These are phyloP conservation scores for Skeletonema potamos DNA, from an alignment of 108 stramenopile species.

Conservation along the genomic window DNA sequence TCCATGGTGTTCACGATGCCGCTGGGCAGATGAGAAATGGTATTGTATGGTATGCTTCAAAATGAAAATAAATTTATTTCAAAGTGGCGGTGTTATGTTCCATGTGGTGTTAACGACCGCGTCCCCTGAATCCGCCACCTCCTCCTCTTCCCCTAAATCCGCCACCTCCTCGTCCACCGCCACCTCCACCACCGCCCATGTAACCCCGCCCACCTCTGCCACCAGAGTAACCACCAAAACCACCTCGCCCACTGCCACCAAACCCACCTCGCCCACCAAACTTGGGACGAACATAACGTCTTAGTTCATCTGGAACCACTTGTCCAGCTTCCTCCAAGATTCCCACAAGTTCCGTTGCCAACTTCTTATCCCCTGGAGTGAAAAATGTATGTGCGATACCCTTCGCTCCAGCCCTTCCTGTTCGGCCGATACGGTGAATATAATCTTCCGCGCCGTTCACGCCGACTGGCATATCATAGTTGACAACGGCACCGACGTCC, in stretches of 20 bases:
- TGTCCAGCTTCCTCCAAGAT: conserved; percentile 83
- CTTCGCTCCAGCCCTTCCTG: conserved; percentile 94
- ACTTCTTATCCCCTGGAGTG: conserved; percentile 79
- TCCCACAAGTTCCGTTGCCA: conserved; percentile 81
- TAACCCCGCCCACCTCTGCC: conserved; percentile 67
- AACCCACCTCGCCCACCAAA: conserved; percentile 61
- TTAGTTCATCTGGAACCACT: conserved; percentile 76
- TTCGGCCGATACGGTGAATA: conserved; percentile 93
- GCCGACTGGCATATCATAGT: conserved; percentile 95
- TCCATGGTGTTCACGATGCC: not conserved
- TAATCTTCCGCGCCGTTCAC: conserved; percentile 91
- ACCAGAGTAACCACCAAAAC: conserved; percentile 48
- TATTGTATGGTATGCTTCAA: no score
- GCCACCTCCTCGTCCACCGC: conserved; percentile 46
- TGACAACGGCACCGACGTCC: conserved; percentile 96
- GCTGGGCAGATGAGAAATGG: not conserved
- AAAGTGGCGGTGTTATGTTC: no score
- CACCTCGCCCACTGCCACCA: conserved; percentile 50
- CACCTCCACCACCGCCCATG: conserved; percentile 53
- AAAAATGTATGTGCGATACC: conserved; percentile 92
- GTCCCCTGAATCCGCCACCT: conserved; percentile 26
- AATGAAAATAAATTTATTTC: no score
- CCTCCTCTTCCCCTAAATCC: conserved; percentile 40
- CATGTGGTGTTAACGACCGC: conserved; percentile 1
- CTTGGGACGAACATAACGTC: conserved; percentile 73